A percentile compares a stretch with the other conserved stretches of the same genome.
phyloP scores from a whole-genome alignment of 23 red algal species.

The Agarophyton chilense region DNA sequence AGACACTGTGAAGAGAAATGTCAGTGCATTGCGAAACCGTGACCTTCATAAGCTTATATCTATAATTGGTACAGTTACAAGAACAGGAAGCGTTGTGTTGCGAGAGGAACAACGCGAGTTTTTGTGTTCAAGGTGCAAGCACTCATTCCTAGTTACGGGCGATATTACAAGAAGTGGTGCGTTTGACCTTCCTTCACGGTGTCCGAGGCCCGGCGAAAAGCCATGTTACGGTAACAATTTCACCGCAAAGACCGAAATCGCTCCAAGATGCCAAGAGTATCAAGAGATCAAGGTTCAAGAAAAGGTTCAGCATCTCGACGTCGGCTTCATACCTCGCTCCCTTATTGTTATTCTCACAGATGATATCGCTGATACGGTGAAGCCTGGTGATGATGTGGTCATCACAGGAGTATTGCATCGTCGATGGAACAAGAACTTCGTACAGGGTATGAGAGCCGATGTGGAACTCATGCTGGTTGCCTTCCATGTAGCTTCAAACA shows the following conservation, averaged over 20 bases:
- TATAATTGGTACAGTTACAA: conserved; percentile 85
- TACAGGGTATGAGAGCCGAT: conserved; percentile 67
- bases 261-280: conserved; percentile 75
- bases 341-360: conserved; percentile 88
- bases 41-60: conserved; percentile 82
- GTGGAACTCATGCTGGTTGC: conserved; percentile 89
- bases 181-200: conserved; percentile 78
- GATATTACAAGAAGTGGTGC: conserved; percentile 65
- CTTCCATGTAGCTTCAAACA: conserved; percentile 63
- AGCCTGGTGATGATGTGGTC: conserved; percentile 95
- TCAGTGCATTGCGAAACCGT: conserved; percentile 70
- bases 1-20: conserved; percentile 48
- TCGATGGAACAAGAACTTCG: conserved; percentile 72
- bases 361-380: conserved; percentile 90
- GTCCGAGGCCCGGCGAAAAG: conserved; percentile 68
- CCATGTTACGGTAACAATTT: conserved; percentile 55
- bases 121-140: conserved; percentile 78
- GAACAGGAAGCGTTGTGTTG: conserved; percentile 85
- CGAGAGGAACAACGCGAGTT: conserved; percentile 76
- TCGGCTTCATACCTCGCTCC: conserved; percentile 91
- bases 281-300: conserved; percentile 97
- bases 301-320: conserved; percentile 81
- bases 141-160: conserved; percentile 68
- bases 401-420: conserved; percentile 77
- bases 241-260: conserved; percentile 27